phyloP scores from a whole-genome alignment of 768 basidiomycete genomes.

The Pilatotrama ljubarskyi region DNA sequence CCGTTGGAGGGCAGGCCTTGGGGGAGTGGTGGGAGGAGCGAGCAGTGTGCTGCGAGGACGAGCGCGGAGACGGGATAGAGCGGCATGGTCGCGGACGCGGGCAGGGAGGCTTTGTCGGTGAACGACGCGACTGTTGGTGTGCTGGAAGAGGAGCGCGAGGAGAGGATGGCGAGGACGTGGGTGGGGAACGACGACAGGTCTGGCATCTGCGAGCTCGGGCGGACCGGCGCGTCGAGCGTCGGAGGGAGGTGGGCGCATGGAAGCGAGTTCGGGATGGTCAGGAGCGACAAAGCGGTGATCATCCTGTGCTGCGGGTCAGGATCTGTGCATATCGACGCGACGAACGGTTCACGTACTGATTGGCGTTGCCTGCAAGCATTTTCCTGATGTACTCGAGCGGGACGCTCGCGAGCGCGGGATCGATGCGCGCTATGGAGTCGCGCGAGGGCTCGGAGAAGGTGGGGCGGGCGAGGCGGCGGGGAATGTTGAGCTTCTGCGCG shows the following conservation, averaged over 20 bases:
- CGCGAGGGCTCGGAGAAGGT: conserved; percentile 60
- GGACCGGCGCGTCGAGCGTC: conserved; percentile 28
- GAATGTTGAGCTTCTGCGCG: conserved; percentile 57
- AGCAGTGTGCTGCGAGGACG: conserved; percentile 68
- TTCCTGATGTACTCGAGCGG: conserved; percentile 69
- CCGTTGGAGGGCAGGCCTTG: conserved; percentile 31
- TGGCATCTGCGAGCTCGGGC: conserved; percentile 25
- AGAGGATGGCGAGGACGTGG: conserved; percentile 27
- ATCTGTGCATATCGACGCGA: background rate
- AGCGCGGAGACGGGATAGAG: conserved; percentile 72
- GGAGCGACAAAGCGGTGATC: conserved; percentile 27
- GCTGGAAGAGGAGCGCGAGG: conserved; percentile 31
- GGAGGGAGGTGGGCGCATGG: conserved; percentile 30
- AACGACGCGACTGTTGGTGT: conserved; percentile 32
- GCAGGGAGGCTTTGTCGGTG: conserved; percentile 21
- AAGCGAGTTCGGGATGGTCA: conserved; percentile 29
- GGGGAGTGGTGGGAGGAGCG: conserved; percentile 60
- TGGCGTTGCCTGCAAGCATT: conserved; percentile 28
- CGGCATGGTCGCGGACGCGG: conserved; percentile 32
- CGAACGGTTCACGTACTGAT: conserved; percentile 21
- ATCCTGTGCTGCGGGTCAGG: conserved; percentile 19
- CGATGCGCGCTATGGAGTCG: conserved; percentile 54
- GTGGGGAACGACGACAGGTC: conserved; percentile 7
- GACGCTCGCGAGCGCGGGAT: conserved; percentile 51
- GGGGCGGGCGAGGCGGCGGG: conserved; percentile 72